These are phyloP conservation scores for Penicillium freii DNA, from an alignment of 2,329 filamentous ascomycete species.

Conservation along the genomic window DNA sequence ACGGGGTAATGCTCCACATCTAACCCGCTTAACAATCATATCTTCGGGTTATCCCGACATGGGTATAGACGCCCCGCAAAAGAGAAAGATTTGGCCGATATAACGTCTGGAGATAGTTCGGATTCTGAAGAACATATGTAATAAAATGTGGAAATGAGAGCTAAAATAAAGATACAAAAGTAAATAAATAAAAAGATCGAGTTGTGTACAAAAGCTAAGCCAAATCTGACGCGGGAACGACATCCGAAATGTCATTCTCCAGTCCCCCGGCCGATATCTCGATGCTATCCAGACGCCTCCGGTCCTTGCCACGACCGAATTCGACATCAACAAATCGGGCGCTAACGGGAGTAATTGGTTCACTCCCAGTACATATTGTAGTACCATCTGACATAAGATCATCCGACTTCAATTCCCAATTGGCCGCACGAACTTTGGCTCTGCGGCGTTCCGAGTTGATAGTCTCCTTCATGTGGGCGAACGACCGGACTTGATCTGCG, in stretches of 20 bases:
- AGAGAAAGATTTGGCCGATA: background rate
- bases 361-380: slow-evolving; percentile 29
- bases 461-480: slow-evolving; percentile 36
- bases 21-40: background rate
- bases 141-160: too few species aligned
- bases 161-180: background rate
- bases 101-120: background rate
- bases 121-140: background rate
- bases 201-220: slow-evolving; percentile 18
- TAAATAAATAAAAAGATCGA: background rate
- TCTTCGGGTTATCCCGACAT: background rate
- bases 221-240: slow-evolving; percentile 27
- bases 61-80: background rate
- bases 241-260: slow-evolving; percentile 31
- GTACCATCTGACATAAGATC: slow-evolving; percentile 34
- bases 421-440: slow-evolving; percentile 42
- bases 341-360: slow-evolving; percentile 46
- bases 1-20: background rate
- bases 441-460: slow-evolving; percentile 41
- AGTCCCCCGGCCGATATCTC: slow-evolving; percentile 35
- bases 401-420: slow-evolving; percentile 41
- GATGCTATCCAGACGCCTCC: slow-evolving; percentile 43
- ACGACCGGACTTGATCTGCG: slow-evolving; percentile 35
- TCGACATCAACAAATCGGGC: slow-evolving; percentile 46
- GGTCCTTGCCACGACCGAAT: slow-evolving; percentile 39